phyloP scores from a whole-genome alignment of 108 stramenopile genomes.

The Epipyxis sp. region DNA sequence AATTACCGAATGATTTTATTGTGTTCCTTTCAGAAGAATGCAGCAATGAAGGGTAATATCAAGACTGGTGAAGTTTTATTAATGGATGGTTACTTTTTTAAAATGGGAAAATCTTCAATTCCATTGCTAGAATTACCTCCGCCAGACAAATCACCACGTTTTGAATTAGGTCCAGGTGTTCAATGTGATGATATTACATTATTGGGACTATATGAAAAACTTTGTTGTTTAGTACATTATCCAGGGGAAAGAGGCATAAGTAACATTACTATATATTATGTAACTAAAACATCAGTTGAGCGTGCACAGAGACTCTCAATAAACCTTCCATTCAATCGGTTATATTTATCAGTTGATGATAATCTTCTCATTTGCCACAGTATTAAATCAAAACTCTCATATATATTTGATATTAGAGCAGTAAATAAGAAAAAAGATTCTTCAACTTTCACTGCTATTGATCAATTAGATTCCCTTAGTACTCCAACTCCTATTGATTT shows the following conservation, averaged over 20 bases:
- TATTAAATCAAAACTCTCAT: background rate
- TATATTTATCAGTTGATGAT: background rate
- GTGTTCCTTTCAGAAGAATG: background rate
- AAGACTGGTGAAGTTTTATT: background rate
- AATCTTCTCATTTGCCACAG: background rate
- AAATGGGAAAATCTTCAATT: background rate
- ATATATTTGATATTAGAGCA: background rate
- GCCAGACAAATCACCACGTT: background rate
- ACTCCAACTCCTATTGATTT: too few species aligned
- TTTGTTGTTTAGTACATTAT: background rate
- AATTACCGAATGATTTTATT: background rate
- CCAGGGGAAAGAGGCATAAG: background rate
- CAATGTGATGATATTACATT: background rate
- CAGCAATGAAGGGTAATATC: background rate
- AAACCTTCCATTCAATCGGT: background rate
- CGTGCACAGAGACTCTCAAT: background rate
- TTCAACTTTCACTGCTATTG: background rate
- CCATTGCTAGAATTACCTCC: slow-evolving; percentile 16
- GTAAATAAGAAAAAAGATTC: background rate
- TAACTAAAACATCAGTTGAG: background rate
- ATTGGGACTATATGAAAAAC: background rate
- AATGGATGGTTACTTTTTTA: slow-evolving; percentile 12
- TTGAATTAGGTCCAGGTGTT: background rate
- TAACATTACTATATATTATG: background rate
- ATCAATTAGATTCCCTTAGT: background rate